Conservation (phyloP, 768 basidiomycete genomes). For the Boletus rubropictus region DNA sequence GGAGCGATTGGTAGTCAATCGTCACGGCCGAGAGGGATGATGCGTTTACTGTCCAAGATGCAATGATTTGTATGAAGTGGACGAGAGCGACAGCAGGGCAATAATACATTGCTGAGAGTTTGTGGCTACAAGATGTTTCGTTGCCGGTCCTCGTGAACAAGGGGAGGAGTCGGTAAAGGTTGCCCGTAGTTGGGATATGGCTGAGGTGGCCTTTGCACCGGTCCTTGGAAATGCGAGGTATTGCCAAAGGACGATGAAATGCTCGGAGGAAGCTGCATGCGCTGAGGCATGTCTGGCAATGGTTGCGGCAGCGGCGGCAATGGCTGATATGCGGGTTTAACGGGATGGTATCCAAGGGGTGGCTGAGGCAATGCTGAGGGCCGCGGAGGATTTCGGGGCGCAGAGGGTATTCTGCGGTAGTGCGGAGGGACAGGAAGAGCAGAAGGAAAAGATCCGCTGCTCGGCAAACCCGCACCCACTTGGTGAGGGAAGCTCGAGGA, state of each 20-base stretch:
- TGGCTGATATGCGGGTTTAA: conserved; percentile 36
- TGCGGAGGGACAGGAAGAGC: conserved; percentile 28
- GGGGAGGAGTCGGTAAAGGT: conserved; percentile 24
- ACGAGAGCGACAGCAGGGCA: conserved; percentile 10
- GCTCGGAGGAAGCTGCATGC: conserved; percentile 21
- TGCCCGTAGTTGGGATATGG: conserved; percentile 28
- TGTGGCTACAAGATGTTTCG: conserved; percentile 16
- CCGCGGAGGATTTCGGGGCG: conserved; percentile 29
- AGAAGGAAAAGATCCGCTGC: conserved; percentile 15
- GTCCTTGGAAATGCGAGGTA: conserved; percentile 35
- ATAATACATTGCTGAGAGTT: conserved; percentile 15
- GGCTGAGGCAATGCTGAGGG: conserved; percentile 49
- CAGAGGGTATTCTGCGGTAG: conserved; percentile 29
- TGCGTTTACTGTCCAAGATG: conserved; percentile 10
- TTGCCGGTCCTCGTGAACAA: conserved; percentile 24
- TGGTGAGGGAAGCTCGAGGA: conserved; percentile 31
- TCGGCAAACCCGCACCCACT: conserved; percentile 12
- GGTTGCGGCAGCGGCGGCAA: conserved; percentile 32
- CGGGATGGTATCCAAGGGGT: conserved; percentile 39
- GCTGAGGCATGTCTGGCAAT: conserved; percentile 28
- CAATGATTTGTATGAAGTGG: conserved; percentile 9
- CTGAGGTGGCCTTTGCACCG: conserved; percentile 38
- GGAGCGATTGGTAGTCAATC: neutral
- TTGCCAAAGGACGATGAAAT: conserved; percentile 20
- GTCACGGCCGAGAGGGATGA: conserved; percentile 1